Conservation (phyloP, 2,329 filamentous ascomycete genomes). For the Endoconidiophora polonica region DNA sequence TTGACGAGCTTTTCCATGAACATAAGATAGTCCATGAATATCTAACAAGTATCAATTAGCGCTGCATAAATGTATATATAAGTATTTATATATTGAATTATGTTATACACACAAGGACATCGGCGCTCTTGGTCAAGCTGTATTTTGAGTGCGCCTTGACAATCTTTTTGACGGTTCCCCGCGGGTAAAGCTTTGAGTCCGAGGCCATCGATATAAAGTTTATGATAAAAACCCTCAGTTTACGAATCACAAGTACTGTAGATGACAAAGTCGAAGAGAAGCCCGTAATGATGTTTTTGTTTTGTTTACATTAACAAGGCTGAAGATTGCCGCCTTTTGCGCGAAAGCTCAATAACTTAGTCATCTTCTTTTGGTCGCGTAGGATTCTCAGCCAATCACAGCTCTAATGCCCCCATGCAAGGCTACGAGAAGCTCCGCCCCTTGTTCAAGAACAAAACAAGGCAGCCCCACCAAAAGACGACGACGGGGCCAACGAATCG, state of each 20-base stretch:
- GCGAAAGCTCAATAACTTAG: background rate
- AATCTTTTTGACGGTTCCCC: conserved; percentile 73
- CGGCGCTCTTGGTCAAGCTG: conserved; percentile 67
- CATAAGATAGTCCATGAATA: conserved; percentile 69
- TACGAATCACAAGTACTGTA: too few species aligned
- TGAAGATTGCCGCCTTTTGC: background rate
- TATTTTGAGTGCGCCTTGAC: conserved; percentile 75
- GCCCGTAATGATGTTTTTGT: background rate
- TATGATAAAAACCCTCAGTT: background rate
- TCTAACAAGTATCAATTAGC: conserved; percentile 29
- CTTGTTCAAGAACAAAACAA: background rate
- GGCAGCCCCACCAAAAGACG: background rate
- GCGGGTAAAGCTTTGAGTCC: conserved; percentile 63
- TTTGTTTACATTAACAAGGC: background rate
- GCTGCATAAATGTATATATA: background rate
- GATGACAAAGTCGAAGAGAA: too few species aligned
- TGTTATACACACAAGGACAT: conserved; percentile 47
- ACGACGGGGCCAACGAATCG: too few species aligned
- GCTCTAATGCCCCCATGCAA: background rate
- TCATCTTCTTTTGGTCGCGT: background rate
- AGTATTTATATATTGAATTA: background rate
- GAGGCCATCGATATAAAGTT: conserved; percentile 31
- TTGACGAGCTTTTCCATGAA: conserved; percentile 68
- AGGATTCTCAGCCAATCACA: background rate
- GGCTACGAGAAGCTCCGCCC: background rate